Evolutionary conservation across 2,329 filamentous ascomycete species (phyloP).

Genomic region (Colletotrichum sp.): DNA sequence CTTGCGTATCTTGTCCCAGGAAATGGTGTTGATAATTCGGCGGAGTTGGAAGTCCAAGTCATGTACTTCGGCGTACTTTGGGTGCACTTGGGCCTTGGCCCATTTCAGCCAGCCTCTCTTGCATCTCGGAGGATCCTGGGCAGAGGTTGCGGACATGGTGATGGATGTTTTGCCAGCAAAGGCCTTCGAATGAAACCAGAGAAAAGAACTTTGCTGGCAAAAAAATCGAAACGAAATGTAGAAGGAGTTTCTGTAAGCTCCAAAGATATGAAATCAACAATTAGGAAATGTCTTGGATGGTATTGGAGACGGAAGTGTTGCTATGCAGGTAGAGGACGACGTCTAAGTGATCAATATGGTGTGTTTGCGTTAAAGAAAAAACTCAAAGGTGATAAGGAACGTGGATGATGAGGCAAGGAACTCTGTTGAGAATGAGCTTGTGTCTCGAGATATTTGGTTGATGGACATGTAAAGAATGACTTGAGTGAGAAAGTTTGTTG

Average conservation of each 20-base stretch:
- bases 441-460: rapidly evolving
- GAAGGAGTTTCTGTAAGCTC: rapidly evolving
- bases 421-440: neutral
- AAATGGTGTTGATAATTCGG: neutral
- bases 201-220: rapidly evolving
- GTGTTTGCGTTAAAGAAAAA: neutral
- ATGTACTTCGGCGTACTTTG: neutral
- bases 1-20: neutral
- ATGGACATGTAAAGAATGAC: neutral
- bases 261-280: rapidly evolving
- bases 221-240: neutral
- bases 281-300: neutral
- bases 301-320: neutral
- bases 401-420: rapidly evolving
- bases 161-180: neutral
- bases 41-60: neutral
- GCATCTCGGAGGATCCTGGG: neutral
- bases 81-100: neutral
- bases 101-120: neutral
- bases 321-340: neutral
- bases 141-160: neutral
- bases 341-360: rapidly evolving
- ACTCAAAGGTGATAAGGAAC: neutral
- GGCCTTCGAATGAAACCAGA: too few relatives aligned
- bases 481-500: neutral